phyloP scores from a whole-genome alignment of 257 asterid species.

The Lycium barbarum region DNA sequence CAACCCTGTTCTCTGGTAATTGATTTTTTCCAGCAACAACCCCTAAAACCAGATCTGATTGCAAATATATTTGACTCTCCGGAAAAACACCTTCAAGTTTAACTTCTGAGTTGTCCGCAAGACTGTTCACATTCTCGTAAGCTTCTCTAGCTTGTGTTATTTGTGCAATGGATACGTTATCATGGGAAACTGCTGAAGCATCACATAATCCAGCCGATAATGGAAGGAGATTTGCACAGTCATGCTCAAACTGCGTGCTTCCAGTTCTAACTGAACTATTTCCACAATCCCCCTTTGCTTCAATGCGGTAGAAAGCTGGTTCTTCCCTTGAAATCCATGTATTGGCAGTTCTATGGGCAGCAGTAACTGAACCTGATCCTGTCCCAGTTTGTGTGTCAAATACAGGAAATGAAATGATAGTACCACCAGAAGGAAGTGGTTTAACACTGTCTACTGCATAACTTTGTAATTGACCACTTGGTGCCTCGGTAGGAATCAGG shows the following conservation, averaged over 20 bases:
- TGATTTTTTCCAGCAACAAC: slow-evolving; percentile 46
- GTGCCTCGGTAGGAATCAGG: slow-evolving; percentile 87
- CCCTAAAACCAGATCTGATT: slow-evolving; percentile 44
- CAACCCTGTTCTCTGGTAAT: slow-evolving; percentile 41
- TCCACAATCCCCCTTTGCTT: slow-evolving; percentile 42
- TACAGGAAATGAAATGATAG: slow-evolving; percentile 38
- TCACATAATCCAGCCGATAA: slow-evolving; percentile 42
- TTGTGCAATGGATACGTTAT: slow-evolving; percentile 43
- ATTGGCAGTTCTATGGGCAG: slow-evolving; percentile 41
- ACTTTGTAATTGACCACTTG: slow-evolving; percentile 66
- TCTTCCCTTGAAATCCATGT: slow-evolving; percentile 42
- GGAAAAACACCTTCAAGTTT: slow-evolving; percentile 43
- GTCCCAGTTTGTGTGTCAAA: slow-evolving; percentile 45
- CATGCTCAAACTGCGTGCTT: slow-evolving; percentile 50
- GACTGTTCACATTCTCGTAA: slow-evolving; percentile 42
- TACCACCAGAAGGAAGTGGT: slow-evolving; percentile 43
- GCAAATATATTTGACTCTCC: slow-evolving; percentile 42
- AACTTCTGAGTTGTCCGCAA: slow-evolving; percentile 46
- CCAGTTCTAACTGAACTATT: slow-evolving; percentile 39
- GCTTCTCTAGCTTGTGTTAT: slow-evolving; percentile 50
- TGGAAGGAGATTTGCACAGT: slow-evolving; percentile 44
- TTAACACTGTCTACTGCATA: slow-evolving; percentile 57
- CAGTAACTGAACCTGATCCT: slow-evolving; percentile 40
- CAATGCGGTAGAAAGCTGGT: slow-evolving; percentile 40
- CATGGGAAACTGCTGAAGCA: slow-evolving; percentile 39